Base-by-base conservation (phyloP, 108 stramenopile species). In the Nitzschia palea region DNA sequence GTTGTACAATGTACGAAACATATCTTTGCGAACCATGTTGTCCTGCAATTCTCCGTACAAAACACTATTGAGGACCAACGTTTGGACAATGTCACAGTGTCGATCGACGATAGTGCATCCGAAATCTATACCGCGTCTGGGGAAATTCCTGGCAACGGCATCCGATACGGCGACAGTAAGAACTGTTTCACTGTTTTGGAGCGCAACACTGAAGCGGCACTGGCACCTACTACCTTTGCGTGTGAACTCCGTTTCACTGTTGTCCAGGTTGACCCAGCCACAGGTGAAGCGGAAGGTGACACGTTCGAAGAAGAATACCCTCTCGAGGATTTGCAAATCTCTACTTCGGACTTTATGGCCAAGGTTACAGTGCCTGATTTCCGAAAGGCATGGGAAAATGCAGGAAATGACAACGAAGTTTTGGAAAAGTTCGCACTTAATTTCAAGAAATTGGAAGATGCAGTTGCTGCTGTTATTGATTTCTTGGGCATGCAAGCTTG, bases 51-150 rank as follows among this genome's bases (percentile, higher is more conserved):
- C 64, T 62, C 65, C 15, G 86, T 98, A 31, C 84, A 87, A 55
- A 98, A 98, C 75, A 98, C 98, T 1, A 88, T 98, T 45, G 91
- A 93, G 30, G 88, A 94, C 29, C 96, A 96, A 82, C 78, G 86
- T 8, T 75, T 96, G 18, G 80, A 86, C 43, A 80, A 96, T 66
- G 93, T 91, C 23, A 84, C 84, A 17, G 94, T 97, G 6, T 43
- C 81, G 23, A 64, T 97, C 32, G 95, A 97, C 52, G 95, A 96
- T 53, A 67, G 76, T 63, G 87, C 87, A 5, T 74, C 76, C 15
- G 86, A 80, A 23, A 51, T 71, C 28, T 84, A 83, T 66, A 74
- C 83, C 31, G 77, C 77, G 28, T 79, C 83, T 32, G 81, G 81
- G 18, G 84, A 82, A 45, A 87, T 86, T 44, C 67, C 85, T 29